Base-by-base conservation (phyloP, 1,284 basidiomycete genomes). In the Athelia sp. region DNA sequence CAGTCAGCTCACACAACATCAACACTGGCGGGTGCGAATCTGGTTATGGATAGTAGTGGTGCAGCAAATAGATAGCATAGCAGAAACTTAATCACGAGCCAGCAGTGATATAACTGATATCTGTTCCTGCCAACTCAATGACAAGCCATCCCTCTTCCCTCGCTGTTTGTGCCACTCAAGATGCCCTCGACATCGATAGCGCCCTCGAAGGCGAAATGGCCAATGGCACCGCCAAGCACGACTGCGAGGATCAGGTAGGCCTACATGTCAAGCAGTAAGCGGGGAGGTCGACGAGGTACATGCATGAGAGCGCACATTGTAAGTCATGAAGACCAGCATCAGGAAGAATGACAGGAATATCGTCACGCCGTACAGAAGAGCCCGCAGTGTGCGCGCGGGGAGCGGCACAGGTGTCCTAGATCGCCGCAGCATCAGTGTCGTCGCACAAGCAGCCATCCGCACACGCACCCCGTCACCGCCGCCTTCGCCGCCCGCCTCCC, bases 271-370 rank as follows among this genome's bases (percentile, higher is more conserved):
- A 24, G 34, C 23, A 47, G 22, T 21, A 46, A 40, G 43, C 29
- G 48, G 18, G n/a, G 14, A 35, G n/a, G n/a, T n/a, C n/a, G n/a
- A n/a, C 15, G 21, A 22, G 18, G 3, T 26, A 34, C 40, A 46
- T 11, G 43, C 23, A 47, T 29, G 31, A 34, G n/a, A 38, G 64
- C 73, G 56, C 52, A 89, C 88, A 55, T 91, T 91, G 69, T 90
- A 91, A 4, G 89, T 91, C 88, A 91, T 91, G 69, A 89, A 90
- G 42, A 92, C 78, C 50, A 92, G 70, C 89, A 92, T 91, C 59
- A 91, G 79, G 77, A 91, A 92, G 73, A 89, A 89, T 21, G 87
- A 90, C 46, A 90, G 62, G 65, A 84, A 82, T 24, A 88, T 79
- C 3, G 78, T 79, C 6, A 68, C 66, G 24, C 81, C 87, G 58